Evolutionary conservation across 2,329 filamentous ascomycete genomes (phyloP).

Genomic region (Ramularia endophylla): DNA sequence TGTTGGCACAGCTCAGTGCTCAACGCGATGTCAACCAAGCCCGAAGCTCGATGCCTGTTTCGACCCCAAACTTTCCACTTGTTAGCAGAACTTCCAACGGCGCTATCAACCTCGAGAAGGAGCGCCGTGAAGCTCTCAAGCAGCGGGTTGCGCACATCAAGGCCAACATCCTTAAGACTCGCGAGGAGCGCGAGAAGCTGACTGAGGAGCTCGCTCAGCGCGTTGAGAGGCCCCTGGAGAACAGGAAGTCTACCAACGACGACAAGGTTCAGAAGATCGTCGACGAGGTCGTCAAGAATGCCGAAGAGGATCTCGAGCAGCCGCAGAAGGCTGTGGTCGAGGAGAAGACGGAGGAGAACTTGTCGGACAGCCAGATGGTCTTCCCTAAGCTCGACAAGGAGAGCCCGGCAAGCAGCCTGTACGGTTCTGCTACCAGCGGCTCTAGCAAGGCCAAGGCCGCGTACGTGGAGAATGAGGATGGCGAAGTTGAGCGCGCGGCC

Average conservation of each 20-base stretch:
- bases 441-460: conserved; percentile 43
- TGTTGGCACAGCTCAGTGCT: conserved; percentile 20
- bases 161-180: conserved; percentile 28
- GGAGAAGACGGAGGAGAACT: conserved; percentile 24
- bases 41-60: conserved; percentile 1
- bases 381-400: conserved; percentile 97
- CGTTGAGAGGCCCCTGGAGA: conserved; percentile 21
- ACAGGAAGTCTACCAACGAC: conserved; percentile 25
- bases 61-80: neutral
- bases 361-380: conserved; percentile 68
- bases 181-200: conserved; percentile 26
- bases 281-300: conserved; percentile 16
- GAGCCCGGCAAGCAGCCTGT: conserved; percentile 74
- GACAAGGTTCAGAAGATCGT: conserved; percentile 27
- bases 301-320: conserved; percentile 28
- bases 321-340: conserved; percentile 27
- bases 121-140: conserved; percentile 26
- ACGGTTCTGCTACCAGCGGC: conserved; percentile 49
- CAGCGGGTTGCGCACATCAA: conserved; percentile 28
- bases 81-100: conserved; percentile 2
- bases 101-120: conserved; percentile 12
- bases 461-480: conserved; percentile 54
- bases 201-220: conserved; percentile 18
- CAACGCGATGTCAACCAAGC: conserved; percentile 19
- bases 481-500: conserved; percentile 43